Evolutionary conservation across 2,329 filamentous ascomycete genomes (phyloP).

Genomic region (Catunica adiposa): DNA sequence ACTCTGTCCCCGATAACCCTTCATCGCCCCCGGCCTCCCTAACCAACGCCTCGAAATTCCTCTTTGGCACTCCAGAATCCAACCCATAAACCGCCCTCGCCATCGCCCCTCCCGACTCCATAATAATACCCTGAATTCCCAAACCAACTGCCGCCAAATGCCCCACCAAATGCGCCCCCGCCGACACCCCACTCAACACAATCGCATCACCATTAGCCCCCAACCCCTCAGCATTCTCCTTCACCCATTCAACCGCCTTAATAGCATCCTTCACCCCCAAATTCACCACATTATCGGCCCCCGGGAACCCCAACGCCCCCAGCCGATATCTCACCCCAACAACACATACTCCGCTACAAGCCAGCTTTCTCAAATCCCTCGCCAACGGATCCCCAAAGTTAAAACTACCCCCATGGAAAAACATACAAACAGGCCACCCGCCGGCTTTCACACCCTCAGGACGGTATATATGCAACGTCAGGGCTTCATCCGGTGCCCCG

Average conservation of each 20-base stretch:
- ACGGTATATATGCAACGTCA: neutral
- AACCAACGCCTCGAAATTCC: conserved; percentile 23
- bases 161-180: conserved; percentile 48
- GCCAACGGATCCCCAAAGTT: conserved; percentile 35
- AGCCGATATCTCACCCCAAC: conserved; percentile 49
- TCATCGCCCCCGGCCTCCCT: neutral
- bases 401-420: conserved; percentile 48
- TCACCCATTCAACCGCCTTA: conserved; percentile 41
- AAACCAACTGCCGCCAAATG: conserved; percentile 31
- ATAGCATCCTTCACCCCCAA: conserved; percentile 48
- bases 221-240: conserved; percentile 40
- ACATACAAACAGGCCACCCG: conserved; percentile 34
- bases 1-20: neutral
- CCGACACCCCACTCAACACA: conserved; percentile 44
- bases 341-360: neutral
- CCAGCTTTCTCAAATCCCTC: conserved; percentile 45
- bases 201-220: conserved; percentile 42
- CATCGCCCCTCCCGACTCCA: conserved; percentile 40
- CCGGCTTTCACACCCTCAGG: neutral
- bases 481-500: neutral
- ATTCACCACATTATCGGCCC: conserved; percentile 38
- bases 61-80: conserved; percentile 38
- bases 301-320: conserved; percentile 48
- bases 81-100: conserved; percentile 36
- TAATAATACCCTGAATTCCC: conserved; percentile 31